phyloP scores from a whole-genome alignment of 768 basidiomycete genomes.

The Lactarius sanguifluus region DNA sequence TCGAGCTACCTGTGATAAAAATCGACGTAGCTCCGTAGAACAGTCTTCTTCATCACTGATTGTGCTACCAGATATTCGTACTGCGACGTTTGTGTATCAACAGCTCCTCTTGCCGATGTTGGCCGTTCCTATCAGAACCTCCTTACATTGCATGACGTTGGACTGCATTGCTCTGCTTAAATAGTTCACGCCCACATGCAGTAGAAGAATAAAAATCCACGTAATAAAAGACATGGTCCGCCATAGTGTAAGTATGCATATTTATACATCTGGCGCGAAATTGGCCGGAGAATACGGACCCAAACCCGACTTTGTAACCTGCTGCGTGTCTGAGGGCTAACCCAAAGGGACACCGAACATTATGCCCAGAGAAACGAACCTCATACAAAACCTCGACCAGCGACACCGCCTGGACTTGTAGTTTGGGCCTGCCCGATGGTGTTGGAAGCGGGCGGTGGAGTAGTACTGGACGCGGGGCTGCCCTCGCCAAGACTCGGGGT shows the following conservation, averaged over 20 bases:
- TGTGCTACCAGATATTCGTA: neutral
- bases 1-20: neutral
- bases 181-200: too few species aligned
- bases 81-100: slow-evolving; percentile 4
- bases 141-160: neutral
- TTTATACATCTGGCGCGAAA: slow-evolving; percentile 13
- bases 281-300: neutral
- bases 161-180: too few species aligned
- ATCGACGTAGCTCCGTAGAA: slow-evolving; percentile 3
- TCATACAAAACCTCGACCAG: neutral
- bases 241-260: slow-evolving; percentile 1
- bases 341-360: neutral
- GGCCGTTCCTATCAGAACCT: neutral
- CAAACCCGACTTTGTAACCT: slow-evolving; percentile 1
- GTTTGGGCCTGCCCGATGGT: too few species aligned
- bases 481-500: neutral
- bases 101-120: neutral
- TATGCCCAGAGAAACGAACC: neutral
- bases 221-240: slow-evolving; percentile 3
- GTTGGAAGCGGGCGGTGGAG: neutral
- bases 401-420: neutral
- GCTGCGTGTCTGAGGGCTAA: neutral
- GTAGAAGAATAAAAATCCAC: neutral
- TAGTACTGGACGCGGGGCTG: neutral
- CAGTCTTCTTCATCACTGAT: neutral